These are phyloP conservation scores for Grigorovia transvaalensis DNA, from an alignment of 805 yeast genomes.

Conservation along the genomic window DNA sequence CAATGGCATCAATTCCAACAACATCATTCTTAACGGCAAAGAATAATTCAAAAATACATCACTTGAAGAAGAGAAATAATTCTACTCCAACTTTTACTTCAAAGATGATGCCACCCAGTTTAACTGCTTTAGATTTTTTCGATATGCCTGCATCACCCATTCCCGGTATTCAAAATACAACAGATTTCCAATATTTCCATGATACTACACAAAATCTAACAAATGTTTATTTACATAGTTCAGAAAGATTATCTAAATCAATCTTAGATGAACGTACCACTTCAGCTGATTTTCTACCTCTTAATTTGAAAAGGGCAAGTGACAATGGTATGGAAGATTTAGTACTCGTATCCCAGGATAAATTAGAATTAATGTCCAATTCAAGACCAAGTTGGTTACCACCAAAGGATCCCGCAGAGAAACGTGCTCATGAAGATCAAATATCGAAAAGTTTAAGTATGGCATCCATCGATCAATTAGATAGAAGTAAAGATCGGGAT, in stretches of 20 bases:
- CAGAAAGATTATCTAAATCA: slow-evolving; percentile 27
- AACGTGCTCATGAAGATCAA: slow-evolving; percentile 45
- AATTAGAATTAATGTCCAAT: slow-evolving; percentile 42
- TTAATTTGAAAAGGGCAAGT: slow-evolving; percentile 29
- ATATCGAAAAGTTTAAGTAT: slow-evolving; percentile 33
- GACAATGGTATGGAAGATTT: slow-evolving; percentile 46
- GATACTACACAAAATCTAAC: slow-evolving; percentile 33
- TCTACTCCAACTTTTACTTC: background rate
- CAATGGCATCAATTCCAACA: slow-evolving; percentile 34
- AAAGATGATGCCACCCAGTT: slow-evolving; percentile 1
- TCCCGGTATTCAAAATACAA: slow-evolving; percentile 31
- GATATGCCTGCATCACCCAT: slow-evolving; percentile 40
- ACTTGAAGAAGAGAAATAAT: background rate
- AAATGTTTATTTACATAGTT: slow-evolving; percentile 32
- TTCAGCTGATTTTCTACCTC: slow-evolving; percentile 30
- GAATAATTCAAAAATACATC: background rate
- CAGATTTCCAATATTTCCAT: slow-evolving; percentile 26
- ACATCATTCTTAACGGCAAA: slow-evolving; percentile 17
- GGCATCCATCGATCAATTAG: slow-evolving; percentile 27
- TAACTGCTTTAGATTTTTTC: slow-evolving; percentile 18
- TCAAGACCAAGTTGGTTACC: slow-evolving; percentile 67
- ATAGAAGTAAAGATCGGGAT: slow-evolving; percentile 20
- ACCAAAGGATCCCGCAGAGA: slow-evolving; percentile 47
- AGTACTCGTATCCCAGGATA: slow-evolving; percentile 49
- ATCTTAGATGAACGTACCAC: slow-evolving; percentile 31